Evolutionary conservation across 2,329 filamentous ascomycete species (phyloP).

Genomic region (Neonectria faginata): DNA sequence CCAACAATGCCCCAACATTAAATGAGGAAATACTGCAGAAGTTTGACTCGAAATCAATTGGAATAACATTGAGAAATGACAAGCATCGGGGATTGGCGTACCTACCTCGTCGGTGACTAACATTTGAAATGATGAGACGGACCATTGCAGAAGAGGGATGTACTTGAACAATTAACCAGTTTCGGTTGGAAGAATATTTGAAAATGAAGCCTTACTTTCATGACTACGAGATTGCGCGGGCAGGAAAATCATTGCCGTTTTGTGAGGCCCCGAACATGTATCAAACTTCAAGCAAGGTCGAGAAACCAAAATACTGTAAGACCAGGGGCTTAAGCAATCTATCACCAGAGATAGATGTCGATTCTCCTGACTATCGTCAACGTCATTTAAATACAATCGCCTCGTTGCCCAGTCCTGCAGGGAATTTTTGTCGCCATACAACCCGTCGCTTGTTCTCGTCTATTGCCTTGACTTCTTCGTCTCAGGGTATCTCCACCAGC

Average conservation of each 20-base stretch:
- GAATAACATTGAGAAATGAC: not conserved
- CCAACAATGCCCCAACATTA: not conserved
- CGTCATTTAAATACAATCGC: slow-evolving; percentile 19
- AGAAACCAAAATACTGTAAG: slow-evolving; percentile 16
- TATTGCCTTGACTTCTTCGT: slow-evolving; percentile 13
- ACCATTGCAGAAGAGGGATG: not conserved
- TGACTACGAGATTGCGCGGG: not conserved
- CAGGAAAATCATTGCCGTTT: not conserved
- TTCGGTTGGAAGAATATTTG: not conserved
- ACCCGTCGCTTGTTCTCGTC: slow-evolving; percentile 19
- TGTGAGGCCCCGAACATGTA: not conserved
- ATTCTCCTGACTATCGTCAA: slow-evolving; percentile 21
- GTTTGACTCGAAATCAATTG: not conserved
- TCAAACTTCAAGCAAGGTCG: not conserved
- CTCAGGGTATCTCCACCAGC: slow-evolving; percentile 24
- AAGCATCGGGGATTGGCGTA: not conserved
- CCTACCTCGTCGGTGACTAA: not conserved
- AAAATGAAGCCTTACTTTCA: not conserved
- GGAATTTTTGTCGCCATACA: slow-evolving; percentile 21
- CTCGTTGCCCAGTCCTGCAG: slow-evolving; percentile 22
- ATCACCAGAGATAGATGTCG: slow-evolving; percentile 7
- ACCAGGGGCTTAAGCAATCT: slow-evolving; percentile 14
- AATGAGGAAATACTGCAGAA: not conserved
- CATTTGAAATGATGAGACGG: not conserved
- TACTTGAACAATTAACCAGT: not conserved